Base-by-base conservation (phyloP, 1,284 basidiomycete species). In the Limonomyces culmigenus region DNA sequence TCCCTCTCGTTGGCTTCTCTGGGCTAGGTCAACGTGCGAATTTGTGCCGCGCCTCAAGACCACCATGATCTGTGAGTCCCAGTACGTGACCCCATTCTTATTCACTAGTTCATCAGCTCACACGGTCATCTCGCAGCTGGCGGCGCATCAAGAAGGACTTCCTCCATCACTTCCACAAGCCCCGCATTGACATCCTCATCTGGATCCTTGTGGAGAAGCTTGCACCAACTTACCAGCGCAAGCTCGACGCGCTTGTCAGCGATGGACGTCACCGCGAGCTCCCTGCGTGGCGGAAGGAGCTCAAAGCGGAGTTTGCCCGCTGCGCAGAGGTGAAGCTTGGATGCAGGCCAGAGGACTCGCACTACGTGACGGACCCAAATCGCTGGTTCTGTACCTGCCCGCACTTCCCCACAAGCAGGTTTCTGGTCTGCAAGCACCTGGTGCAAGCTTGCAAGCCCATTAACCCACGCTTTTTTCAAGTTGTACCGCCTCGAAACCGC, bases 361-460 rank as follows among this genome's bases (percentile, higher is more conserved):
- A 43, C 32, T 55, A 55, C 40, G 36, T 34, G 33, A 47, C 48
- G 6, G 36, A 54, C 39, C 32, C 39, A 3, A 33, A 33, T 10
- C 40, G 33, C 21, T 49, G 48, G 51, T 40, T 50, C 2, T 58
- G 56, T 36, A 51, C 48, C 32, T 57, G 56, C 38, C 52, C 49
- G 2, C 23, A 27, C 16, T 46, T 56, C 29, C 39, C 33, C 3
- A 46, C 32, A 38, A 49, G 48, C 41, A 44, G 50, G 13, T 54
- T 56, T 39, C 46, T 58, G 1, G 20, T 56, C 29, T 58, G 55
- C 45, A 58, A 58, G 35, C 55, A 58, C 38, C 45, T 52, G 3
- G 45, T 58, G 5, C 53, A 56, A 32, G 12, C 29, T 2, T 38
- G 52, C 3, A 35, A 48, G 12, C 40, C 35, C 3, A 50, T 55